phyloP scores from a whole-genome alignment of 139 green algal species.

The Marvania coccoides region DNA sequence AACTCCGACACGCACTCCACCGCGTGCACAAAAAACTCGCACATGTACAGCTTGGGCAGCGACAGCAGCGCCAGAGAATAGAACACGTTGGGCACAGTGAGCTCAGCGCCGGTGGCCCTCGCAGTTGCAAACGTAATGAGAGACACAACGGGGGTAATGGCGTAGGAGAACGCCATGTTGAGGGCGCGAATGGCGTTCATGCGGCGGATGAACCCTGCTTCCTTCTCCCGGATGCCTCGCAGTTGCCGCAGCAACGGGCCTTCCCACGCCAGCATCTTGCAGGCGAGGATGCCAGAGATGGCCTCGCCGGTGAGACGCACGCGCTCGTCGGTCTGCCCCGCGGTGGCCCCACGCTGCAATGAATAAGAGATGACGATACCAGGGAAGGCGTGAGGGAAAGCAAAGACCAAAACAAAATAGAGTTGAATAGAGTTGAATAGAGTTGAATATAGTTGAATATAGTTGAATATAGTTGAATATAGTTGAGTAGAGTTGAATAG shows the following conservation, averaged over 20 bases:
- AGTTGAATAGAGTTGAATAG: too few relatives aligned
- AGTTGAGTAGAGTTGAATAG: too few relatives aligned
- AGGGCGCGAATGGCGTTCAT: constrained; percentile 57
- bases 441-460: too few relatives aligned
- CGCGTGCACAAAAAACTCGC: constrained; percentile 50
- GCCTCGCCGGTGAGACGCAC: constrained; percentile 59
- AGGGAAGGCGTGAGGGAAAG: too few relatives aligned
- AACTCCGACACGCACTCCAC: constrained; percentile 58
- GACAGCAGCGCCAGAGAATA: constrained; percentile 54
- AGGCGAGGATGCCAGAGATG: constrained; percentile 50
- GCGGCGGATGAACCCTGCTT: constrained; percentile 35
- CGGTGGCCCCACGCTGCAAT: constrained; percentile 21
- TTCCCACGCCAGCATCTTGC: constrained; percentile 80
- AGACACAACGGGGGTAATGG: constrained; percentile 56
- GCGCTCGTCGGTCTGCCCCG: constrained; percentile 64
- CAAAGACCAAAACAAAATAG: too few relatives aligned
- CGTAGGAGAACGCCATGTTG: constrained; percentile 60
- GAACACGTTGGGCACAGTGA: constrained; percentile 59
- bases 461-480: too few relatives aligned
- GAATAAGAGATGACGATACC: too few relatives aligned
- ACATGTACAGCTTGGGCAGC: constrained; percentile 53
- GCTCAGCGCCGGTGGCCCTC: constrained; percentile 4
- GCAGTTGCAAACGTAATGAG: constrained; percentile 65
- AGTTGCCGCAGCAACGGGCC: constrained; percentile 32
- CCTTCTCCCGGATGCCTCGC: constrained; percentile 25